Conservation (phyloP, 176 grass and related monocot species). For the Juncus inflexus region DNA sequence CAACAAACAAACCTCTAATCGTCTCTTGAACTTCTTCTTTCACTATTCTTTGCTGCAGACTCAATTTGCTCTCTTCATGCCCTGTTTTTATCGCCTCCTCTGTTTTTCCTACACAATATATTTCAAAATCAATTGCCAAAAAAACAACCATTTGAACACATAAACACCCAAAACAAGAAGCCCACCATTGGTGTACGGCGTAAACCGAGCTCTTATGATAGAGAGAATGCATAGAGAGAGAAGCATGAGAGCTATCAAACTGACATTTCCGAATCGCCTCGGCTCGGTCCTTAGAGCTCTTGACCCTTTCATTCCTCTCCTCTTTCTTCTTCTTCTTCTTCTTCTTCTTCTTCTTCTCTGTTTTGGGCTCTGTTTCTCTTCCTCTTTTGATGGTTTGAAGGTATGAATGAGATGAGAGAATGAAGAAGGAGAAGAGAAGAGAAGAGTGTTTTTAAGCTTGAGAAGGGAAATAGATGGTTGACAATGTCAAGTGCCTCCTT, state of each 20-base stretch:
- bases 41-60: slow-evolving; percentile 9
- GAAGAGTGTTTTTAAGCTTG: slow-evolving; percentile 16
- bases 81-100: slow-evolving; percentile 15
- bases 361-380: background rate
- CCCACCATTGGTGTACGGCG: slow-evolving; percentile 5
- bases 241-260: slow-evolving; percentile 42
- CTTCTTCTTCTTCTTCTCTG: slow-evolving; percentile 5
- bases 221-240: slow-evolving; percentile 44
- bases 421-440: too few relatives aligned
- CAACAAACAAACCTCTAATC: background rate
- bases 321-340: background rate
- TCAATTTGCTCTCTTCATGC: slow-evolving; percentile 2
- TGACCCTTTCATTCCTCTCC: slow-evolving; percentile 26
- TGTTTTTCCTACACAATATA: slow-evolving; percentile 23
- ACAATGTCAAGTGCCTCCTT: slow-evolving; percentile 10
- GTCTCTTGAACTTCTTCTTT: slow-evolving; percentile 13
- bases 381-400: slow-evolving; percentile 12
- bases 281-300: slow-evolving; percentile 34
- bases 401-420: slow-evolving; percentile 2
- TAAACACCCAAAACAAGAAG: slow-evolving; percentile 3
- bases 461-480: slow-evolving; percentile 24
- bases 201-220: slow-evolving; percentile 33
- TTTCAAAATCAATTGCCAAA: background rate
- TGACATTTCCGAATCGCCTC: slow-evolving; percentile 33
- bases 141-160: background rate